phyloP scores from a whole-genome alignment of 108 stramenopile genomes.

The Nannochloropsis granulata region DNA sequence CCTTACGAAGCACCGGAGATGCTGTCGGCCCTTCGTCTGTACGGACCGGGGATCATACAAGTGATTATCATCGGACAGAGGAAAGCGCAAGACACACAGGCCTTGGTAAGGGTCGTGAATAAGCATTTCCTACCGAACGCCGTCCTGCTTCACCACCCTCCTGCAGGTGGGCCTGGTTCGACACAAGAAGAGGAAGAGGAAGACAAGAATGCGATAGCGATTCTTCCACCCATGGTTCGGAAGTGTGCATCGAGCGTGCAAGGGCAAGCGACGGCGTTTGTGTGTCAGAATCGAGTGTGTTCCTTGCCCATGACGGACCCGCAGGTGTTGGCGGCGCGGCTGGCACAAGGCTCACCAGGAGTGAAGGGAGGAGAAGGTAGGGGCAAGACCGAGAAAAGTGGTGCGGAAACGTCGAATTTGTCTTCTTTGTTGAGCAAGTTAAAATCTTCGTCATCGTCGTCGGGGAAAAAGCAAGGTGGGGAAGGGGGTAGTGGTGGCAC shows the following conservation, averaged over 20 bases:
- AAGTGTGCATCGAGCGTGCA: neutral
- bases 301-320: neutral
- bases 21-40: neutral
- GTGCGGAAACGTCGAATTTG: neutral
- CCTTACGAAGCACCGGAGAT: neutral
- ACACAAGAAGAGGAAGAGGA: neutral
- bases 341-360: neutral
- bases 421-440: too few species aligned
- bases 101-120: conserved; percentile 5
- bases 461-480: too few species aligned
- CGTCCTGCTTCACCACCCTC: neutral
- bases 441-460: too few species aligned
- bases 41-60: neutral
- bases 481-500: too few species aligned
- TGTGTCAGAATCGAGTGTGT: conserved; percentile 10
- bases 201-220: neutral
- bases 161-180: neutral
- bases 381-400: neutral
- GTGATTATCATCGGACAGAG: conserved; percentile 6
- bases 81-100: neutral
- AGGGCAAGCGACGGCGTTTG: conserved; percentile 3
- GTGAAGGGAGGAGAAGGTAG: neutral
- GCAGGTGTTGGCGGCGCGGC: neutral
- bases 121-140: conserved; percentile 7
- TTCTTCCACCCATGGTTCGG: conserved; percentile 1